Conservation (phyloP, 2,329 filamentous ascomycete genomes). For the Ophiostoma himal-ulmi region DNA sequence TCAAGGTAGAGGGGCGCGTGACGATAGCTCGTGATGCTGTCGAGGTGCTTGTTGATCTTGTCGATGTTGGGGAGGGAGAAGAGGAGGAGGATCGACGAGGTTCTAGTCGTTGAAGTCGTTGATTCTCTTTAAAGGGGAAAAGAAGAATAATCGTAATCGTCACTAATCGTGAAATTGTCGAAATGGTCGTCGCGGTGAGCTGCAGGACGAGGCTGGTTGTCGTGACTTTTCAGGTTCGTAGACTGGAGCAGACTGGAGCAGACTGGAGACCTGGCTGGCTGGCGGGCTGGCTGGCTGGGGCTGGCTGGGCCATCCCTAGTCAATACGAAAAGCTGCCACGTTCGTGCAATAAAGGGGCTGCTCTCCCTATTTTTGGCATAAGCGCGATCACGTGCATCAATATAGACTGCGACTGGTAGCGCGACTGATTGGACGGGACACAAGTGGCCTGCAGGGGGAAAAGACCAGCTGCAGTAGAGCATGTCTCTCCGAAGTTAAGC, state of each 20-base stretch:
- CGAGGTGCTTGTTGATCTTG: neutral
- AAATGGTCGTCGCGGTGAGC: neutral
- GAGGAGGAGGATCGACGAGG: neutral
- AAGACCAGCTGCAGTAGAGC: neutral
- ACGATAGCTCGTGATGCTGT: constrained; percentile 8
- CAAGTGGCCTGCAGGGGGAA: neutral
- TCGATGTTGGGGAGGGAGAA: neutral
- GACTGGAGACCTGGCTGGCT: constrained; percentile 6
- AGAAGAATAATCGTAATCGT: neutral
- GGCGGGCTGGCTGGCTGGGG: neutral
- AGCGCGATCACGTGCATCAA: neutral
- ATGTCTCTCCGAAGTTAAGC: neutral
- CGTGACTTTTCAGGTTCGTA: neutral
- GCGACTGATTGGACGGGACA: neutral
- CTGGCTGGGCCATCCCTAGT: constrained; percentile 3
- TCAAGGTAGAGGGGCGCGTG: constrained; percentile 8
- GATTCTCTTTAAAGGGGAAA: neutral
- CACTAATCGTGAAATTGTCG: neutral
- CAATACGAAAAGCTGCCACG: constrained; percentile 13
- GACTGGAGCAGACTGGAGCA: neutral
- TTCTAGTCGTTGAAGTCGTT: neutral
- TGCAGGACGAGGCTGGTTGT: constrained; percentile 11
- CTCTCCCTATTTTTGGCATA: constrained; percentile 9
- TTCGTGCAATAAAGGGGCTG: constrained; percentile 14
- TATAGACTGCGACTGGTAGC: constrained; percentile 2